Percentiles rank a stretch among this genome's conserved stretches.
Evolutionary conservation across 805 yeast species (phyloP).

Genomic region (Lipomyces starkeyi): DNA sequence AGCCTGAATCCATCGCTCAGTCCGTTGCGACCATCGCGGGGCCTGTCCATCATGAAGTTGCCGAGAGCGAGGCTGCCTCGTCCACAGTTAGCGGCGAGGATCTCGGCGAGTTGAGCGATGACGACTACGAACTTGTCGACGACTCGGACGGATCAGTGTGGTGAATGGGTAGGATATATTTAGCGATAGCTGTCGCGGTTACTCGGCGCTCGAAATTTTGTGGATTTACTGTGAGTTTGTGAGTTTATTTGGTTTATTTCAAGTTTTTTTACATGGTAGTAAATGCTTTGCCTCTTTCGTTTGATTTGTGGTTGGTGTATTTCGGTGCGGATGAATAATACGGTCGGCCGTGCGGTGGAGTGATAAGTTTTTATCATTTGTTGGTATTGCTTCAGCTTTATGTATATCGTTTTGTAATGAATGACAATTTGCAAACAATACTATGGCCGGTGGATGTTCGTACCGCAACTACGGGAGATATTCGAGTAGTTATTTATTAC

Average conservation of each 20-base stretch:
- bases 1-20: constrained; percentile 10
- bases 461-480: no score
- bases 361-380: no score
- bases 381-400: no score
- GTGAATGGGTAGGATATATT: not conserved
- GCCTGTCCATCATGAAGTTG: not conserved
- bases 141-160: constrained; percentile 13
- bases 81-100: not conserved
- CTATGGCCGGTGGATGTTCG: no score
- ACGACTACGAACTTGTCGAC: constrained; percentile 10
- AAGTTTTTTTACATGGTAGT: not conserved
- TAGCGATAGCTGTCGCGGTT: not conserved
- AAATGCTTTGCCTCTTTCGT: no score
- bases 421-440: no score
- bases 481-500: no score
- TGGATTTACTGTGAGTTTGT: not conserved
- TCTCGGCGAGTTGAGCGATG: constrained; percentile 17
- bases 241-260: not conserved
- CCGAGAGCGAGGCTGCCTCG: constrained; percentile 10
- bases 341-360: not conserved
- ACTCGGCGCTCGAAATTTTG: not conserved
- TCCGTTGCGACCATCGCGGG: not conserved
- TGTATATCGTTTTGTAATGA: no score
- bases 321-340: not conserved
- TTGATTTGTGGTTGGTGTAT: not conserved